Base-by-base conservation (phyloP, 2,329 filamentous ascomycete genomes). In the Thermoascus crustaceus region DNA sequence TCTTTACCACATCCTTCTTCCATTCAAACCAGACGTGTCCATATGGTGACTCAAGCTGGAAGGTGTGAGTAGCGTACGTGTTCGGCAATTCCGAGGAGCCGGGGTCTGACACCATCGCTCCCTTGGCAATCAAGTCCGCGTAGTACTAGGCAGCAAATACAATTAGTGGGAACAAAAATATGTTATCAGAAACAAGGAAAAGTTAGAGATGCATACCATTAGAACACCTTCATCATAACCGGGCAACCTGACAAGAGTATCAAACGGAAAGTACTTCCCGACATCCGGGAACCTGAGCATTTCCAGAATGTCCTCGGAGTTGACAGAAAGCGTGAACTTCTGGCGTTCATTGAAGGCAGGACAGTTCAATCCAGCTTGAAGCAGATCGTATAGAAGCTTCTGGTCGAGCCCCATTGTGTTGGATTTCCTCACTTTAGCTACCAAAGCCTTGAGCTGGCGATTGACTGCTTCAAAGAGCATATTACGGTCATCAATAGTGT, bases 391-490 rank as follows among this genome's bases (percentile, higher is more conserved):
- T 11, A 66, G 36, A 10, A 69, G 46, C 30, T 54, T 57, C 23
- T 50, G 42, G 34, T 63, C 57, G 27, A 69, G 53, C 3, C 63
- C 63, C 32, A 66, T 53, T 2, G 49, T 54, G 13, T 51, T 49
- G 5, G 41, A 37, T 22, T 45, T 48, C 63, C 77, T 66, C 32
- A 82, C 63, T 29, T 75, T 69, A 45, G 82, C 82, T 44, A 75
- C 75, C 53, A 89, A 71, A 49, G 86, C 79, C 35, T 71, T 72
- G 53, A 89, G 78, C 54, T 80, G 79, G 17, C 71, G 71, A 35
- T 48, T 49, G 34, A 50, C 52, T 22, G 60, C 49, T 9, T 63
- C 52, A 50, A 66, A 72, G 18, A 75, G 46, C 7, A 52, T 42
- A 36, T 67, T 64, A 31, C 69, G 67, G 38, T 71, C 65, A 26